A percentile compares a stretch with the other conserved stretches of the same genome.
phyloP scores from a whole-genome alignment of 331 rosid species.

The Acacia concinna region DNA sequence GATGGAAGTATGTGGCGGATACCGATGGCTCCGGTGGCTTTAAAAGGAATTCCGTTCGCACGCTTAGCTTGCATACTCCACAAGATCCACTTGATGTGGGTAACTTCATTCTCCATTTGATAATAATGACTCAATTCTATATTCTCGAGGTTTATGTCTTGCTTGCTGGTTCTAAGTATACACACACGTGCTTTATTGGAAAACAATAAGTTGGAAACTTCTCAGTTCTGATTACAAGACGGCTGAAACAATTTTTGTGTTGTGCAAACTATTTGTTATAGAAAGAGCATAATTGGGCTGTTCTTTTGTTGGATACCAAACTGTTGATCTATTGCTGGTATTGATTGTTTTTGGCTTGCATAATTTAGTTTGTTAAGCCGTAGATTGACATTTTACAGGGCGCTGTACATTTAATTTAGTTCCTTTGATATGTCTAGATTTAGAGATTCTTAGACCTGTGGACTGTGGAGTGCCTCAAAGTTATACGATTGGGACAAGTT shows the following conservation, averaged over 20 bases:
- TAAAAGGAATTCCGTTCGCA: slow-evolving; percentile 66
- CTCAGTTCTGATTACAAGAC: background rate
- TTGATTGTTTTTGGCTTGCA: background rate
- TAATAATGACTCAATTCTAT: background rate
- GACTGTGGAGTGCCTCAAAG: background rate
- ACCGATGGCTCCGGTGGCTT: slow-evolving; percentile 47
- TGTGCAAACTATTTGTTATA: background rate
- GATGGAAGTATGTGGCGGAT: slow-evolving; percentile 76
- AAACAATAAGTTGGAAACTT: background rate
- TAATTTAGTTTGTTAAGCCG: background rate
- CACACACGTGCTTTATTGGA: background rate
- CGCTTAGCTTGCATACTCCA: slow-evolving; percentile 62
- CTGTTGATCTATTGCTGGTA: background rate
- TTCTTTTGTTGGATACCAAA: background rate
- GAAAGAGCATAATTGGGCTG: background rate
- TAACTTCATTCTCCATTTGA: background rate
- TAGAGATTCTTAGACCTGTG: background rate
- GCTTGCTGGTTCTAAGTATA: background rate
- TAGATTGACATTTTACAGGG: background rate
- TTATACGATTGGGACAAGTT: background rate
- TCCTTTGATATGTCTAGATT: background rate
- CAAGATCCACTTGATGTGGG: slow-evolving; percentile 66
- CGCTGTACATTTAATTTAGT: background rate
- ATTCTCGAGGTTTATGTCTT: background rate
- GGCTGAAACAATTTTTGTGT: background rate